These are phyloP conservation scores for Fusarium proliferatum DNA, from an alignment of 2,329 filamentous ascomycete genomes.

Conservation along the genomic window DNA sequence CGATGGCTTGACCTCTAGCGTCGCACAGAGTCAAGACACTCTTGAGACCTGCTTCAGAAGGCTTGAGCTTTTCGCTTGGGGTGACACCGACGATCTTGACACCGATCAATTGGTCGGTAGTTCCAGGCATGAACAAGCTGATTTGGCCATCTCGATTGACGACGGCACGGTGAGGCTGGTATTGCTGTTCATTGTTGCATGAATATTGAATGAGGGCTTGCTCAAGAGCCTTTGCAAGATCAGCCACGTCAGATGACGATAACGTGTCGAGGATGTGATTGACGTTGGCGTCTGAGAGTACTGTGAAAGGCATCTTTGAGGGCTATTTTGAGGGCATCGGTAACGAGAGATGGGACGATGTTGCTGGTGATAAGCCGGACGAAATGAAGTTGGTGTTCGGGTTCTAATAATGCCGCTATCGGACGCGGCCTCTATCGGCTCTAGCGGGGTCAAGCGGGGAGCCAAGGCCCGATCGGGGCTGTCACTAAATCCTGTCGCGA, in stretches of 20 bases:
- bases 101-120: conserved; percentile 67
- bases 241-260: conserved; percentile 27
- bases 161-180: conserved; percentile 70
- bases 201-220: conserved; percentile 60
- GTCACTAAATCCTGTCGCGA: not conserved
- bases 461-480: not conserved
- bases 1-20: conserved; percentile 65
- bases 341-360: too few relatives aligned
- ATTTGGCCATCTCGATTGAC: conserved; percentile 71
- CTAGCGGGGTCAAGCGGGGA: not conserved
- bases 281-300: conserved; percentile 40
- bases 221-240: conserved; percentile 31
- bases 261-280: conserved; percentile 37
- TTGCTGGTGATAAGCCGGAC: not conserved
- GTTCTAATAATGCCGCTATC: not conserved
- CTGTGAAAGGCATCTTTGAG: conserved; percentile 38
- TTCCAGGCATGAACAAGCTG: conserved; percentile 76
- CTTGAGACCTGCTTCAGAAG: conserved; percentile 44
- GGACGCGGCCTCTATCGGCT: conserved; percentile 1
- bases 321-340: accelerated
- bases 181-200: conserved; percentile 68
- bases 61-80: conserved; percentile 9
- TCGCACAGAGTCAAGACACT: conserved; percentile 70
- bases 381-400: not conserved
- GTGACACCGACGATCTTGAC: conserved; percentile 69